phyloP scores from a whole-genome alignment of 306 rosid genomes.

The Begonia fuchsioides region DNA sequence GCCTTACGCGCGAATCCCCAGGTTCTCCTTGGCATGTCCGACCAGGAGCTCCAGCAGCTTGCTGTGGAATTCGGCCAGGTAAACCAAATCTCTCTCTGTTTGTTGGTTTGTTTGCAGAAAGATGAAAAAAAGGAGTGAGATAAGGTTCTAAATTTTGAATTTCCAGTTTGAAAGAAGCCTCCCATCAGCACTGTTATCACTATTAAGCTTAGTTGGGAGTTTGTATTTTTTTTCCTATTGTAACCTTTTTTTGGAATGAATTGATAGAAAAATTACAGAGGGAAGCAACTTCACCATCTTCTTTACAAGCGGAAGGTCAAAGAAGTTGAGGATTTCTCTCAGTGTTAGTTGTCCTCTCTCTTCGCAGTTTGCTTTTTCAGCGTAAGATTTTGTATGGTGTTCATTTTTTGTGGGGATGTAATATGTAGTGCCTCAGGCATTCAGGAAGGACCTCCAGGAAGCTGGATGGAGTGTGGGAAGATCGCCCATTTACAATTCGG shows the following conservation, averaged over 20 bases:
- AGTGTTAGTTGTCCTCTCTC: constrained; percentile 23
- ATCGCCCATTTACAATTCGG: constrained; percentile 49
- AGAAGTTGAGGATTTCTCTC: constrained; percentile 59
- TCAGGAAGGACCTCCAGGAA: constrained; percentile 71
- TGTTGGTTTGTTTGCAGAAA: background rate
- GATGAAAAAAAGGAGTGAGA: background rate
- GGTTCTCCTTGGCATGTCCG: constrained; percentile 79
- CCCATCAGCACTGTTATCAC: background rate
- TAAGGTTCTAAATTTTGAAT: background rate
- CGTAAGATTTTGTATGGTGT: background rate
- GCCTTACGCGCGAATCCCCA: constrained; percentile 20
- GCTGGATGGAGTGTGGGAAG: constrained; percentile 95
- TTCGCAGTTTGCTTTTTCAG: background rate
- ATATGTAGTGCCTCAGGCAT: constrained; percentile 63
- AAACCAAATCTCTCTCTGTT: constrained; percentile 1
- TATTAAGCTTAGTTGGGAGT: too few relatives aligned
- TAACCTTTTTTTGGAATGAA: background rate
- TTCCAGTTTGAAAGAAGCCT: background rate
- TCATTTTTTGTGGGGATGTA: constrained; percentile 1
- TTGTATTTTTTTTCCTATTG: too few relatives aligned
- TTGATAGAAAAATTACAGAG: constrained; percentile 61
- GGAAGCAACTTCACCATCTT: constrained; percentile 83
- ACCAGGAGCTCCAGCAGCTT: constrained; percentile 62
- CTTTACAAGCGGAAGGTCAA: constrained; percentile 72
- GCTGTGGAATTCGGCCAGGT: constrained; percentile 70